Evolutionary conservation across 345 rosid species (phyloP).

Genomic region (Dipteronia dyeriana): DNA sequence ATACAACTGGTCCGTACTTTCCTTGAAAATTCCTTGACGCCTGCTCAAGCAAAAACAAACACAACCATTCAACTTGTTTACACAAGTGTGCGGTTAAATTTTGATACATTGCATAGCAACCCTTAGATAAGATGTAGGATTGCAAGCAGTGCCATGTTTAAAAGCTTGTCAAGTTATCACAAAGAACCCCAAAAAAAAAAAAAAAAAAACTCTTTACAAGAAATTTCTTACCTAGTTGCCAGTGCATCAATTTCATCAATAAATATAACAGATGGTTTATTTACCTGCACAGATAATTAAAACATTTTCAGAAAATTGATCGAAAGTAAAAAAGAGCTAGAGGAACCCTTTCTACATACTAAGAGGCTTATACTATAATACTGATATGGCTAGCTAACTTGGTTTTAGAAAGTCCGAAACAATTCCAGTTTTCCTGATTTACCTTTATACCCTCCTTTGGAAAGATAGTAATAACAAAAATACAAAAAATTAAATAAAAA

Average conservation of each 20-base stretch:
- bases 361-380: not conserved
- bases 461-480: not conserved
- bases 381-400: constrained; percentile 11
- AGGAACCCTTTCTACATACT: not conserved
- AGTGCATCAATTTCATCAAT: constrained; percentile 95
- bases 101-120: not conserved
- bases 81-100: not conserved
- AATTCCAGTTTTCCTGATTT: constrained; percentile 11
- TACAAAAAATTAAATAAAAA: not conserved
- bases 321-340: constrained; percentile 10
- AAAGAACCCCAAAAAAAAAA: not conserved
- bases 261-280: constrained; percentile 93
- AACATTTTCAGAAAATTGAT: constrained; percentile 18
- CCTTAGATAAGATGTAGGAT: not conserved
- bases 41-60: constrained; percentile 39
- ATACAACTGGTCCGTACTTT: constrained; percentile 69
- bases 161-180: not conserved
- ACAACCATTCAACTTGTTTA: constrained; percentile 13
- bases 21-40: constrained; percentile 91
- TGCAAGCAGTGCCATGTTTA: not conserved
- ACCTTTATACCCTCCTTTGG: not conserved
- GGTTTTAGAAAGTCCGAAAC: not conserved
- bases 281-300: constrained; percentile 67
- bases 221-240: constrained; percentile 70
- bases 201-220: constrained; percentile 5